Base-by-base conservation (phyloP, 2,329 filamentous ascomycete genomes). In the Botrytis elliptica region DNA sequence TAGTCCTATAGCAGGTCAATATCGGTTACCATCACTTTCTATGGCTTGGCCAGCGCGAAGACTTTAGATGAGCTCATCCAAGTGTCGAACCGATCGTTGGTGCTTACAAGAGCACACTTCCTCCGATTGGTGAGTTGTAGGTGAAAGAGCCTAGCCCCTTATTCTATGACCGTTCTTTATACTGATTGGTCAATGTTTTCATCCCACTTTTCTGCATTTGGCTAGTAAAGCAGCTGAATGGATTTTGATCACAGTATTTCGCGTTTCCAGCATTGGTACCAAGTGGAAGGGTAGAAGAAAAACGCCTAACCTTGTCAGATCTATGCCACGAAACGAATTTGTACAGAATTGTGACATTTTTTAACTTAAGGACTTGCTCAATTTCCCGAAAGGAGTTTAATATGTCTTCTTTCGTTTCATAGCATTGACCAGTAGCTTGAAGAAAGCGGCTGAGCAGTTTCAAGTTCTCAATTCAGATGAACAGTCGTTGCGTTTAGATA, bases 401-500 rank as follows among this genome's bases (percentile, higher is more conserved):
- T 20, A 64, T 64, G 38, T 38, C 62, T 42, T 29, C 25, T 38
- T 44, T 12, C 64, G 64, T 52, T 67, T 67, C 64, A 67, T 20
- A 52, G 64, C 64, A 52, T 67, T 52, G 25, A 64, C 25, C 25
- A 64, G 38, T 22, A 64, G 25, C 62, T 40, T 44, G 62, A 44
- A 64, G 40, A 42, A 36, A 25, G 64, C 64, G 44, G 64, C 64
- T 52, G 64, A 38, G 14, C 5, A 38, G 64, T 67, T 52, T 67
- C 64, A 52, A 52, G 44, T 67, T n/a, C 44, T 49, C 42, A 18
- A n/a, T 67, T 67, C 64, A 46, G 44, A 67, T 25, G 44, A 67
- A 67, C 64, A 38, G 14, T 8, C 22, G 64, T 12, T 16, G 7
- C n/a, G 46, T 64, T 29, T 22, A 64, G 38, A 42, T 44, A 40